Base-by-base conservation (phyloP, 192 early-diverging fungal species). In the Haplosporangium gracile region DNA sequence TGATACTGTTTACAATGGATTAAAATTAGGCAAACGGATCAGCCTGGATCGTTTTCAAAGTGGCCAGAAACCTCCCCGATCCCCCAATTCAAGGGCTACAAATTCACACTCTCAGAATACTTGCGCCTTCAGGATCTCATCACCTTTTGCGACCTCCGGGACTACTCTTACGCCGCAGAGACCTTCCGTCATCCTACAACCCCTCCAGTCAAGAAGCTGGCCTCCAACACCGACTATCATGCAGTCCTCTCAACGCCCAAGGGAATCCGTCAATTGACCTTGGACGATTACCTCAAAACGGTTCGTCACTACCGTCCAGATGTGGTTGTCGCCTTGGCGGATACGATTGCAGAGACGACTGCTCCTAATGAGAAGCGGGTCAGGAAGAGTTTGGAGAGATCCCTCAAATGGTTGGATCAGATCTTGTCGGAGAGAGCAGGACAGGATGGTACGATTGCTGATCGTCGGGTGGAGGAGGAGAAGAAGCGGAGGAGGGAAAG, bases 321-420 rank as follows among this genome's bases (percentile, higher is more conserved):
- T 74, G 68, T 92, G 32, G 70, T 87, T 32, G 83, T 80, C 2
- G 77, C 81, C 38, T 70, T 93, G 72, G 74, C 89, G 5, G 92
- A 93, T 81, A 81, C 74, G 20, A 75, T 92, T 16, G 72, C 70
- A 5, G 88, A 91, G 3, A 81, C 63, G 18, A 68, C 82, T 29
- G 75, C 70, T 1, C 88, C 90, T 32, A 75, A 79, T 38, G 65
- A 83, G 38, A 93, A 92, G 36, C 77, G 92, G 22, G 74, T 91
- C 15, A 79, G 75, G 6, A 89, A 87, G 73, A 91, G 90, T 38
- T 85, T 93, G 20, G 88, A 92, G 70, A 57, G 92, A 65, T 88
- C 91, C 2, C 69, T 90, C 9, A 86, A 82, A 36, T 92, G 92
- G 92, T 68, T 93, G 71, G 91, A 92, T 70, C 77, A 88, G 49